Evolutionary conservation across 2,329 filamentous ascomycete species (phyloP).

Genomic region (Trichoderma semiorbis): DNA sequence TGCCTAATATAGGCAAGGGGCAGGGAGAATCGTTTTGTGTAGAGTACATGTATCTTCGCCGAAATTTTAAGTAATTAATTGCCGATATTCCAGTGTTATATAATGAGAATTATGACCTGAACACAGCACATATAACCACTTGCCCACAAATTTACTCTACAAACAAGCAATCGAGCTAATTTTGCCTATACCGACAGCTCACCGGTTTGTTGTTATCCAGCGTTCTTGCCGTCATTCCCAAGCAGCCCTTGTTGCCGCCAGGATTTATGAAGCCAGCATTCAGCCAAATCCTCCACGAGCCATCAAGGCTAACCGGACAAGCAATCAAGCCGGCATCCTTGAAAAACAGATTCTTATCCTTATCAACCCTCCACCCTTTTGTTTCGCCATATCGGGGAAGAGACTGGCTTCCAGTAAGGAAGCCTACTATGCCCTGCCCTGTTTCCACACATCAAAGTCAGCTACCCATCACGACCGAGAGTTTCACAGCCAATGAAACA

Average conservation of each 20-base stretch:
- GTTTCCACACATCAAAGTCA: background rate
- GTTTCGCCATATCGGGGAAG: constrained; percentile 42
- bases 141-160: background rate
- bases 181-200: constrained; percentile 36
- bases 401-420: constrained; percentile 42
- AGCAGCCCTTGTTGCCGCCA: constrained; percentile 36
- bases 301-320: constrained; percentile 47
- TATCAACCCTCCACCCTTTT: constrained; percentile 45
- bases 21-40: too few relatives aligned
- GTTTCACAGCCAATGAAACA: background rate
- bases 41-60: background rate
- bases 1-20: background rate
- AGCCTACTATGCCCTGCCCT: constrained; percentile 53
- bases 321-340: constrained; percentile 45
- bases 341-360: constrained; percentile 44
- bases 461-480: background rate
- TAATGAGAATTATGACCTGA: background rate
- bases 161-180: background rate
- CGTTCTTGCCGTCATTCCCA: constrained; percentile 34
- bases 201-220: constrained; percentile 30
- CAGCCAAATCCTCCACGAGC: constrained; percentile 42
- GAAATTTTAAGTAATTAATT: background rate
- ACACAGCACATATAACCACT: background rate
- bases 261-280: constrained; percentile 32
- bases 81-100: background rate